Evolutionary conservation across 495 filamentous ascomycete species (phyloP), one percentile per base, ranked within the genome.

Genomic region (Aspergillus cavernicola): DNA sequence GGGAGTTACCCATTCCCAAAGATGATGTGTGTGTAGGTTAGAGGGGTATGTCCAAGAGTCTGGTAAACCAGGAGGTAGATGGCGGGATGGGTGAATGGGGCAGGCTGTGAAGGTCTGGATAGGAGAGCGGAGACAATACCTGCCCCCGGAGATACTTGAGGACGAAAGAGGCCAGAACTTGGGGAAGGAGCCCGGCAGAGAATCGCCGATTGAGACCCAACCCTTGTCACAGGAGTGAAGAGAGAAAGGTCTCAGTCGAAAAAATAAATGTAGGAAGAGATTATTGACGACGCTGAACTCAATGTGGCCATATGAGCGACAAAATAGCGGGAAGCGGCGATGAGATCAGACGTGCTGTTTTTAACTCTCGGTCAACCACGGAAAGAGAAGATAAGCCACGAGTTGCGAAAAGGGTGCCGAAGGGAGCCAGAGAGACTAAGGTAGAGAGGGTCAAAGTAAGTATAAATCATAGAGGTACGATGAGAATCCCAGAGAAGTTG

Each of bases 1-100:
- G 76, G 23, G 77, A 77, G 54, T 84, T 84, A 22, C 82, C 82
- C 82, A 84, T 84, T 32, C n/a, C 24, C 42, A n/a, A 19, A 4
- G 32, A 13, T 15, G 55, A 64, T 24, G 36, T 10, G 40, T 13
- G 37, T 20, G 26, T 22, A 38, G 23, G 55, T 50, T 29, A 47
- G 38, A 54, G 55, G 31, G 43, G 50, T 46, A 32, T 16, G 2
- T 10, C 10, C 1, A 20, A 35, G 18, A 19, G 19, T 20, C 6
- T 18, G 8, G 42, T 33, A 33, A 20, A 16, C 42, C 28, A 16
- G 9, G 19, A 46, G 42, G 50, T 24, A 35, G 53, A 42, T 37
- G 35, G 24, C 29, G 16, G 51, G 32, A 38, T 5, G 42, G 35
- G 32, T 28, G 16, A 41, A 54, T 45, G 40, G 52, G 52, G 40